These are phyloP conservation scores for Sophora flavescens DNA, from an alignment of 306 rosid genomes.

Conservation along the genomic window DNA sequence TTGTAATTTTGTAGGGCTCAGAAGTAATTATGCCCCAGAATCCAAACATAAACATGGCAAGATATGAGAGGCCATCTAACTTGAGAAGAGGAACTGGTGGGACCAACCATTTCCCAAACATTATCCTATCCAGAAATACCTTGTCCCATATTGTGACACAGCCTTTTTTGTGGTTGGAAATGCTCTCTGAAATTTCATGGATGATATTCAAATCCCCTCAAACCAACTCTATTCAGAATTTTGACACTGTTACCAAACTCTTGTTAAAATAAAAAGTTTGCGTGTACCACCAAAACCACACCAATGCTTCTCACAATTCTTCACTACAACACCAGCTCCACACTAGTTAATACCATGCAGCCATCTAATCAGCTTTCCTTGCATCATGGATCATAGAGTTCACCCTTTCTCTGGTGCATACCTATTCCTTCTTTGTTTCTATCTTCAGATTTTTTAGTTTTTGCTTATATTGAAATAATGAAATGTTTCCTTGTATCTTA, in stretches of 20 bases:
- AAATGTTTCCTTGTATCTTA: constrained; percentile 27
- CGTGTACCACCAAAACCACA: constrained; percentile 34
- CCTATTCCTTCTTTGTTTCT: constrained; percentile 38
- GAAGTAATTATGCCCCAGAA: constrained; percentile 11
- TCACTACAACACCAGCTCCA: constrained; percentile 14
- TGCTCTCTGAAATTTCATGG: constrained; percentile 62
- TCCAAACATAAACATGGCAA: constrained; percentile 50
- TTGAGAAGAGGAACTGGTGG: constrained; percentile 43
- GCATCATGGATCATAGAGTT: constrained; percentile 22
- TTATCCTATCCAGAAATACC: constrained; percentile 84
- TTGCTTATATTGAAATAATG: constrained; percentile 37
- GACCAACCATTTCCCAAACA: constrained; percentile 47
- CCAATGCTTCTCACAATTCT: constrained; percentile 35
- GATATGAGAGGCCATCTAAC: constrained; percentile 43
- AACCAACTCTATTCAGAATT: neutral
- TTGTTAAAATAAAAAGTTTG: neutral
- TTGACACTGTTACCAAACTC: neutral
- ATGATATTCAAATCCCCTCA: constrained; percentile 57
- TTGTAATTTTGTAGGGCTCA: neutral
- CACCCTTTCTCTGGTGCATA: constrained; percentile 44
- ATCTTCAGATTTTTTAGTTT: constrained; percentile 28
- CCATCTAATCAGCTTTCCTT: constrained; percentile 33
- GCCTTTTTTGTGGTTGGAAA: constrained; percentile 46
- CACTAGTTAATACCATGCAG: neutral
- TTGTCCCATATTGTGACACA: constrained; percentile 48